Base-by-base conservation (phyloP, 345 rosid species). In the Eucalyptus tenuipes region DNA sequence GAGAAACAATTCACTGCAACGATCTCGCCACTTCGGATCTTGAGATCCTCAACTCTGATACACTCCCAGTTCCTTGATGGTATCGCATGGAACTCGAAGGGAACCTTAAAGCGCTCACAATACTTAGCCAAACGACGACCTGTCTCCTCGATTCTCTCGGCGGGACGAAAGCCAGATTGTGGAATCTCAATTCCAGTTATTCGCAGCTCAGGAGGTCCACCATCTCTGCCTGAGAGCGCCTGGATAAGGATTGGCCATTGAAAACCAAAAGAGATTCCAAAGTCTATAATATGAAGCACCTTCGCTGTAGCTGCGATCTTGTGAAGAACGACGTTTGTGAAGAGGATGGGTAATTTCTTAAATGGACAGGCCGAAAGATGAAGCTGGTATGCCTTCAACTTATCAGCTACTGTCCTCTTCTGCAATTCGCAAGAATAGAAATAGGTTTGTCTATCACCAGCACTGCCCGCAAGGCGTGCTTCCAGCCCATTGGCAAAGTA, bases 151-250 rank as follows among this genome's bases (percentile, higher is more conserved):
- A 95, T 92, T 81, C 95, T 92, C 90, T 95, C 96, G 12, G 94
- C 88, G 5, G 99, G 99, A 40, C 96, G 93, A 90, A 97, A 91
- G 66, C 99, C 99, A 10, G 92, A 91, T 44, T 93, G 95, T 33
- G 99, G 99, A 87, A 95, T 86, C 90, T 98, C 99, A 55, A 98
- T 94, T 55, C 99, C 99, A 0, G 99, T 98, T 44, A 98, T 93
- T 64, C 99, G 94, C 31, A 98, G 94, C 89, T 94, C 95, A 49
- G 96, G 94, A 40, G 95, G 96, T 25, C 98, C 96, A 16, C 92
- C 92, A 13, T 90, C 24, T 66, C 86, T 90, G 33, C 16, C 86
- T 4, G 98, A 89, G 31, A 98, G 93, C 75, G 68, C 59, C 88
- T 97, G 96, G 89, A 98, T 95, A 61, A 98, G 96, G 90, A 91